Evolutionary conservation across 805 yeast species (phyloP).

Genomic region (Ogataea pini): DNA sequence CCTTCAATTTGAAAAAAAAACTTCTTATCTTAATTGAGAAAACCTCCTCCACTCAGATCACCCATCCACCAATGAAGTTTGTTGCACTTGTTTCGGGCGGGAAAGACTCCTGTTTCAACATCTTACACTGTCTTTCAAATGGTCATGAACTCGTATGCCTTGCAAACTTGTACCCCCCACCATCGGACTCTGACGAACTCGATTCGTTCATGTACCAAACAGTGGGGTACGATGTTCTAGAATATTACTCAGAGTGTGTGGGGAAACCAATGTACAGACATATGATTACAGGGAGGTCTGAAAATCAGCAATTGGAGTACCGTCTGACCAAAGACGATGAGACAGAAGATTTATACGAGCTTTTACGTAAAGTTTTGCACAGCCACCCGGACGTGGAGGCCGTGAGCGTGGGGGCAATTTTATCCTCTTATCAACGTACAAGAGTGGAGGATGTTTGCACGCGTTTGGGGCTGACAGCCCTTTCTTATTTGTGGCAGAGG

Average conservation of each 20-base stretch:
- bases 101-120: slow-evolving; percentile 90
- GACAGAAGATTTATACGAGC: slow-evolving; percentile 72
- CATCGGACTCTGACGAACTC: slow-evolving; percentile 57
- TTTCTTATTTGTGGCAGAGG: slow-evolving; percentile 90
- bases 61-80: slow-evolving; percentile 86
- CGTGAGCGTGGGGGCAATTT: slow-evolving; percentile 93
- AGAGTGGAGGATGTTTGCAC: slow-evolving; percentile 90
- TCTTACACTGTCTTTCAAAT: slow-evolving; percentile 77
- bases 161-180: slow-evolving; percentile 76
- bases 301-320: slow-evolving; percentile 70
- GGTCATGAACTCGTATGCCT: slow-evolving; percentile 87
- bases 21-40: no score
- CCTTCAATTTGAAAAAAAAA: no score
- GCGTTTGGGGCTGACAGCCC: slow-evolving; percentile 63
- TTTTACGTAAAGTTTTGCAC: slow-evolving; percentile 49
- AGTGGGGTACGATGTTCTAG: slow-evolving; percentile 83
- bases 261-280: slow-evolving; percentile 80
- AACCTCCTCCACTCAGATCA: no score
- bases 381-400: slow-evolving; percentile 74
- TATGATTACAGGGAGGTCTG: slow-evolving; percentile 61
- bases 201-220: slow-evolving; percentile 98
- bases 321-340: slow-evolving; percentile 71
- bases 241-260: slow-evolving; percentile 64
- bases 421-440: slow-evolving; percentile 92
- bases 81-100: slow-evolving; percentile 95